phyloP scores from a whole-genome alignment of 108 stramenopile species.

The Skeletonema costatum region DNA sequence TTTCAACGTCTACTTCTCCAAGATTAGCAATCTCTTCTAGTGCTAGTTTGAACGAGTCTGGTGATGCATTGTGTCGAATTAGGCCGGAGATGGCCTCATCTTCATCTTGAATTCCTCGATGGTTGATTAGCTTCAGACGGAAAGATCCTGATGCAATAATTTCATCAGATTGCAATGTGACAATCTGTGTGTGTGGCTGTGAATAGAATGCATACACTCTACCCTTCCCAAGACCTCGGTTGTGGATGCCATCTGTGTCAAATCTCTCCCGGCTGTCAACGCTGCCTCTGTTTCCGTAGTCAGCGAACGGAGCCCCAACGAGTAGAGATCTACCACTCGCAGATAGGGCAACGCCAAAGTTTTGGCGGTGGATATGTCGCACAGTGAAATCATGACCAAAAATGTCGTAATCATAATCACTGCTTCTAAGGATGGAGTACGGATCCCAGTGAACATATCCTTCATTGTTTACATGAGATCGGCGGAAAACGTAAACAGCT shows the following conservation, averaged over 20 bases:
- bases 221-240: constrained; percentile 52
- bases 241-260: constrained; percentile 44
- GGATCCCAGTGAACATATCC: constrained; percentile 50
- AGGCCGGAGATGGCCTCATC: constrained; percentile 20
- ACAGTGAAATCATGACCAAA: constrained; percentile 29
- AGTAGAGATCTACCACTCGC: constrained; percentile 43
- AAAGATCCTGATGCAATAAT: constrained; percentile 54
- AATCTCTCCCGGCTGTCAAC: constrained; percentile 21
- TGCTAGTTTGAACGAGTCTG: constrained; percentile 34
- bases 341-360: constrained; percentile 69
- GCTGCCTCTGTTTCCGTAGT: constrained; percentile 42
- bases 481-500: constrained; percentile 50
- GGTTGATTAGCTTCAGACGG: constrained; percentile 27
- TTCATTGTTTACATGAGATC: constrained; percentile 24
- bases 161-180: constrained; percentile 51
- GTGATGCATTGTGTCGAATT: constrained; percentile 33
- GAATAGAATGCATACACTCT: constrained; percentile 71
- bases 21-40: constrained; percentile 53
- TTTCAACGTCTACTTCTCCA: constrained; percentile 55
- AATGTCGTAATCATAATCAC: constrained; percentile 72
- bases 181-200: constrained; percentile 49
- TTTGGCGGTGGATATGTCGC: constrained; percentile 51
- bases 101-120: constrained; percentile 1
- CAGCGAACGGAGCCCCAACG: constrained; percentile 51
- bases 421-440: constrained; percentile 7